Evolutionary conservation across 2,329 filamentous ascomycete genomes (phyloP).

Genomic region (Myriosclerotinia duriaeana): DNA sequence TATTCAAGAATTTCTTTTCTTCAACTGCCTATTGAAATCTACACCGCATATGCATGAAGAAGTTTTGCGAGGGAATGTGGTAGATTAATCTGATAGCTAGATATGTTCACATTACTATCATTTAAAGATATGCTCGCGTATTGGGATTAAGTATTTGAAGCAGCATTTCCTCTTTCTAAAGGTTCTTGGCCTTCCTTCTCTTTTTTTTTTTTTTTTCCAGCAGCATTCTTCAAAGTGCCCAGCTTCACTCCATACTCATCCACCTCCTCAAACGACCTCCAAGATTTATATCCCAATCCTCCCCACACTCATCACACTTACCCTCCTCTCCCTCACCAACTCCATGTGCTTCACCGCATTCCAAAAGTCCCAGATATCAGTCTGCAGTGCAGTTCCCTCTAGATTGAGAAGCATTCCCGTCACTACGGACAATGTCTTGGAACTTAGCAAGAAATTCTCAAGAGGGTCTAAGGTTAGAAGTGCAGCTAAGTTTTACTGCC

Average conservation of each 20-base stretch:
- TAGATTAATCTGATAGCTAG: background rate
- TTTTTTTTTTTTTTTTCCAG: background rate
- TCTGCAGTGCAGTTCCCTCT: background rate
- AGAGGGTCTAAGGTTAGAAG: slow-evolving; percentile 10
- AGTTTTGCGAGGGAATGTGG: background rate
- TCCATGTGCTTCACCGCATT: background rate
- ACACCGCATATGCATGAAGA: slow-evolving; percentile 3
- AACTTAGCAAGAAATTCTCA: background rate
- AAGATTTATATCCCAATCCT: slow-evolving; percentile 8
- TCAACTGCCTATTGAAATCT: slow-evolving; percentile 8
- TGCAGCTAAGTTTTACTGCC: slow-evolving; percentile 12
- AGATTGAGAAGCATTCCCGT: slow-evolving; percentile 5
- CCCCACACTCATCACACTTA: background rate
- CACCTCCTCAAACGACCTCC: background rate
- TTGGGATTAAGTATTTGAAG: background rate
- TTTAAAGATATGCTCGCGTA: background rate
- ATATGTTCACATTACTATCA: background rate
- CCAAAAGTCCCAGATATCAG: slow-evolving; percentile 1
- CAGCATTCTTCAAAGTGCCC: background rate
- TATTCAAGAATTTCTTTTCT: background rate
- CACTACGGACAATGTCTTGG: slow-evolving; percentile 20
- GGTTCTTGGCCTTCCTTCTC: background rate
- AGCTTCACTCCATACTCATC: background rate
- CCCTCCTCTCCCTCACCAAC: slow-evolving; percentile 13
- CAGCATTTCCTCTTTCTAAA: background rate